These are phyloP conservation scores for Phtheirospermum japonicum DNA, from an alignment of 257 asterid genomes.

Conservation along the genomic window DNA sequence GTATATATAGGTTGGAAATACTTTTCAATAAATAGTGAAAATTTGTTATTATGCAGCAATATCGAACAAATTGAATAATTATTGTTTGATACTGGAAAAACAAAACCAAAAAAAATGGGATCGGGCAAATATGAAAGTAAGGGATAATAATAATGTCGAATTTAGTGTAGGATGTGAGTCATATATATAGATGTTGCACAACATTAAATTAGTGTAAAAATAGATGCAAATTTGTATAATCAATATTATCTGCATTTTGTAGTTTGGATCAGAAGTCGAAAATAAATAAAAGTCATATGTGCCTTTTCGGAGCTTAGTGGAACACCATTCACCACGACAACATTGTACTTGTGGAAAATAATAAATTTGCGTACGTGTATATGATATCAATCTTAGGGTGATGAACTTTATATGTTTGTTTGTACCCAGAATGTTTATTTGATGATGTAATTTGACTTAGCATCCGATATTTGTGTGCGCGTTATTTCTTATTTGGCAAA, in stretches of 20 bases:
- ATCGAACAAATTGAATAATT: not conserved
- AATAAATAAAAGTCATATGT: not conserved
- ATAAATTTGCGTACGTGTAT: not conserved
- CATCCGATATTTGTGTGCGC: not conserved
- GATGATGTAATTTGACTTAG: conserved; percentile 1
- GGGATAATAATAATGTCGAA: not conserved
- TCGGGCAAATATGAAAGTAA: conserved; percentile 7
- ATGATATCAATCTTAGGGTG: not conserved
- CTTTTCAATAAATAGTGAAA: too few relatives aligned
- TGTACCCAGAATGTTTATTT: not conserved
- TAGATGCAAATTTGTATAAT: too few relatives aligned
- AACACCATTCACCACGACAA: conserved; percentile 22
- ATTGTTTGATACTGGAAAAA: conserved; percentile 15
- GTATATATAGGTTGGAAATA: too few relatives aligned
- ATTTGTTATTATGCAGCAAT: not conserved
- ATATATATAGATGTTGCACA: conserved; percentile 12
- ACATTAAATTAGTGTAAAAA: not conserved
- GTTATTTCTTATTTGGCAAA: too few relatives aligned
- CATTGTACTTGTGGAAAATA: not conserved
- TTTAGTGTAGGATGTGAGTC: not conserved
- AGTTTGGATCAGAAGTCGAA: conserved; percentile 5
- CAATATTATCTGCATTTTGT: conserved; percentile 21
- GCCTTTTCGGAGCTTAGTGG: conserved; percentile 23
- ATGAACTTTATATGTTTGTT: not conserved
- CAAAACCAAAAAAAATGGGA: conserved; percentile 1